Percentiles rank a stretch among this genome's conserved stretches.
Conservation (phyloP, 306 rosid genomes). For the Acacia melanoxylon region DNA sequence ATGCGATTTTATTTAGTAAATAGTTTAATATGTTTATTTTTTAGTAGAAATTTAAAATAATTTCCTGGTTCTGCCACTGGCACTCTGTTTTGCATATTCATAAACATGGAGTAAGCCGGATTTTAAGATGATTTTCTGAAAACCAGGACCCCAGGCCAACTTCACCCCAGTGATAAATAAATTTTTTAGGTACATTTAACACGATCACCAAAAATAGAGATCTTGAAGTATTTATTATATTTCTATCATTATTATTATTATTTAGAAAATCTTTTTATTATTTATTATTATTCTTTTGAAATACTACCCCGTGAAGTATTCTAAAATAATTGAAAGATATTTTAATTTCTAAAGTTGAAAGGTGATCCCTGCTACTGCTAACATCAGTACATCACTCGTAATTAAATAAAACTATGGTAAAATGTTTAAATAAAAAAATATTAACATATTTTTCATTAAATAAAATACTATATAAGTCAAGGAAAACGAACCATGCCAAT, state of each 20-base stretch:
- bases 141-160: too few relatives aligned
- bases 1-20: too few relatives aligned
- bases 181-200: neutral
- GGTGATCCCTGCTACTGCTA: neutral
- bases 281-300: neutral
- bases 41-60: too few relatives aligned
- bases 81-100: too few relatives aligned
- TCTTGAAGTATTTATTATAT: neutral
- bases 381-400: neutral
- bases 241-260: neutral
- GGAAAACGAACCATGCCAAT: neutral
- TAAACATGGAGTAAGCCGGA: too few relatives aligned
- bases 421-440: neutral
- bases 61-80: too few relatives aligned
- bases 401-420: neutral
- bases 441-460: neutral
- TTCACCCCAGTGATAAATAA: neutral
- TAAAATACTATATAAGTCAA: neutral
- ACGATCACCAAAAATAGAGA: neutral
- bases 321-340: neutral
- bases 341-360: neutral
- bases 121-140: too few relatives aligned
- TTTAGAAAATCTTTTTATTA: neutral
- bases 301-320: neutral
- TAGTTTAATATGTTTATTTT: too few relatives aligned